phyloP scores from a whole-genome alignment of 257 asterid species.

The Lithospermum erythrorhizon region DNA sequence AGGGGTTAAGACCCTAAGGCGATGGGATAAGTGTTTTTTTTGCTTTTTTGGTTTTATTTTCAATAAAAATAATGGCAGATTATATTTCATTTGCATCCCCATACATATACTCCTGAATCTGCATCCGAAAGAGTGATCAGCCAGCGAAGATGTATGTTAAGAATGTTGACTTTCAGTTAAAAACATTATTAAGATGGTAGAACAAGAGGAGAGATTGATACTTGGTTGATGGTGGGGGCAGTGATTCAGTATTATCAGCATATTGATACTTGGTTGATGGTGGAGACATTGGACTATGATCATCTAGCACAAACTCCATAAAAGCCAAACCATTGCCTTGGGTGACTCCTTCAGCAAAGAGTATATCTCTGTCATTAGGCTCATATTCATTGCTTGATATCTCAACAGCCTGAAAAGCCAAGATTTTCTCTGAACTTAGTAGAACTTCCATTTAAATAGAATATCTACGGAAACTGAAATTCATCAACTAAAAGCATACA shows the following conservation, averaged over 20 bases:
- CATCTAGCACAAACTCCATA: constrained; percentile 20
- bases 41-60: too few relatives aligned
- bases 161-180: not conserved
- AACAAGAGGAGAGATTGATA: constrained; percentile 11
- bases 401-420: constrained; percentile 38
- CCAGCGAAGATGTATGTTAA: not conserved
- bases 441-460: not conserved
- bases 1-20: too few relatives aligned
- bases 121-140: not conserved
- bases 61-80: too few relatives aligned
- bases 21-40: too few relatives aligned
- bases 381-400: constrained; percentile 36
- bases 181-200: not conserved
- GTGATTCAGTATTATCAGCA: constrained; percentile 15
- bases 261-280: constrained; percentile 34
- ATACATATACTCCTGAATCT: too few relatives aligned
- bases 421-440: not conserved
- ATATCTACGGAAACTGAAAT: not conserved
- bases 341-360: constrained; percentile 21
- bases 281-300: constrained; percentile 20
- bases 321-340: constrained; percentile 20
- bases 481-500: not conserved
- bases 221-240: constrained; percentile 30
- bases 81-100: too few relatives aligned
- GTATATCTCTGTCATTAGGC: constrained; percentile 22